Conservation (phyloP, 768 basidiomycete genomes). For the Suillus alpinus region DNA sequence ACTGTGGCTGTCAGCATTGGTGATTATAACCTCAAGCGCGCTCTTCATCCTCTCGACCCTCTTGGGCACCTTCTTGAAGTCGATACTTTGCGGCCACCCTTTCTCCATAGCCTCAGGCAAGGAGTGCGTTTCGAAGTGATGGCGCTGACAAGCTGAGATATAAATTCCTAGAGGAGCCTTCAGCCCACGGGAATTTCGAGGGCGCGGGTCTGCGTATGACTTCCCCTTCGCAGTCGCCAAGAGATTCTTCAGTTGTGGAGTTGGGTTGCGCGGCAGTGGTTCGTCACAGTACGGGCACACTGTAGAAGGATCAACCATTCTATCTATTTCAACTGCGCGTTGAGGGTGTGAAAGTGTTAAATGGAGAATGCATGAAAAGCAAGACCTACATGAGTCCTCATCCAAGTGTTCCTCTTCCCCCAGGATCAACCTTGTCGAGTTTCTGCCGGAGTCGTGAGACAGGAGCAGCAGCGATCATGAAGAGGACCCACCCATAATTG, state of each 20-base stretch:
- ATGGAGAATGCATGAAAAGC: not conserved
- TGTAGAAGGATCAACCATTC: conserved; percentile 56
- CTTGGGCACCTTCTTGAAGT: conserved; percentile 53
- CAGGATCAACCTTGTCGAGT: not conserved
- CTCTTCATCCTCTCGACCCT: conserved; percentile 53
- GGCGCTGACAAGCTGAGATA: conserved; percentile 71
- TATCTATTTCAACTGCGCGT: conserved; percentile 47
- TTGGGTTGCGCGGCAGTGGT: conserved; percentile 59
- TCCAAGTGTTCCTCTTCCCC: conserved; percentile 11
- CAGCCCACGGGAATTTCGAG: conserved; percentile 66
- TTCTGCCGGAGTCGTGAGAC: not conserved
- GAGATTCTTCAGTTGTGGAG: conserved; percentile 54
- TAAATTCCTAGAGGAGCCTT: conserved; percentile 49
- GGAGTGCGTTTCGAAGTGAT: conserved; percentile 71
- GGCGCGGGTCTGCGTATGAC: conserved; percentile 61
- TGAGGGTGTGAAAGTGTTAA: conserved; percentile 1
- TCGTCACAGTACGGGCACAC: conserved; percentile 84
- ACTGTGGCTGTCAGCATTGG: conserved; percentile 35
- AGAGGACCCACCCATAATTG: conserved; percentile 10
- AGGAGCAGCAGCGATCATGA: not conserved
- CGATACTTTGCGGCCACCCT: conserved; percentile 76
- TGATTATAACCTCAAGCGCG: conserved; percentile 48
- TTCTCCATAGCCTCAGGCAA: conserved; percentile 66
- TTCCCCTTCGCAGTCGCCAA: conserved; percentile 49
- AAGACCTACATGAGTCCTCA: conserved; percentile 42